Evolutionary conservation across 768 basidiomycete genomes (phyloP).

Genomic region (Pulveroboletus sp.): DNA sequence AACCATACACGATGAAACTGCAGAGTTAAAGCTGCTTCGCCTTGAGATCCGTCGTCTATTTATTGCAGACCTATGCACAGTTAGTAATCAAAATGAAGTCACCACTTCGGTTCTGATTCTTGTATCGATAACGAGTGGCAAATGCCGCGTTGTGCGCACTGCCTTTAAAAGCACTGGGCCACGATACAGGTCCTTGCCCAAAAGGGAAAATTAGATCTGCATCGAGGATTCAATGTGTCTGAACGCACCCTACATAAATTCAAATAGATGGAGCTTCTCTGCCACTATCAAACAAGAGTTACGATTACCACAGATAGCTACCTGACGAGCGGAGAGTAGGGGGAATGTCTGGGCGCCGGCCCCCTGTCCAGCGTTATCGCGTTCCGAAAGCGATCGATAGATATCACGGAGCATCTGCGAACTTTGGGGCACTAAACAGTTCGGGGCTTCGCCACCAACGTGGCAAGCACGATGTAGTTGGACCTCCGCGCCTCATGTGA

Average conservation of each 20-base stretch:
- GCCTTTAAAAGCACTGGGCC: slow-evolving; percentile 13
- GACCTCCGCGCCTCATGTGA: slow-evolving; percentile 1
- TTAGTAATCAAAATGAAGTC: slow-evolving; percentile 22
- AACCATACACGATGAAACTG: slow-evolving; percentile 17
- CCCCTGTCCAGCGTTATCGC: slow-evolving; percentile 19
- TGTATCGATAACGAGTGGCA: slow-evolving; percentile 17
- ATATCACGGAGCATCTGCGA: too few species aligned
- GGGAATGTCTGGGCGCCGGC: background rate
- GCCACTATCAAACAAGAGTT: slow-evolving; percentile 17
- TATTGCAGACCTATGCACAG: slow-evolving; percentile 19
- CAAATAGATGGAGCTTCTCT: slow-evolving; percentile 27
- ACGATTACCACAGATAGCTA: slow-evolving; percentile 12
- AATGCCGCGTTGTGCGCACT: slow-evolving; percentile 28
- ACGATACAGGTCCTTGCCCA: slow-evolving; percentile 12
- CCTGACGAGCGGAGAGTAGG: background rate
- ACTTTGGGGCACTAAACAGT: background rate
- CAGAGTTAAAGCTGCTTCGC: slow-evolving; percentile 21
- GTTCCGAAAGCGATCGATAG: slow-evolving; percentile 8
- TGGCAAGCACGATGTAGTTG: slow-evolving; percentile 26
- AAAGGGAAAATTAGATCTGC: slow-evolving; percentile 14
- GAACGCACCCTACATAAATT: slow-evolving; percentile 16
- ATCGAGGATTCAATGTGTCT: slow-evolving; percentile 28
- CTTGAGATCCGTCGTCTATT: slow-evolving; percentile 21
- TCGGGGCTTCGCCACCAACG: slow-evolving; percentile 15
- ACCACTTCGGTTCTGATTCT: slow-evolving; percentile 12